Base-by-base conservation (phyloP, 140 eudicot genomes). In the Senecio squalidus region DNA sequence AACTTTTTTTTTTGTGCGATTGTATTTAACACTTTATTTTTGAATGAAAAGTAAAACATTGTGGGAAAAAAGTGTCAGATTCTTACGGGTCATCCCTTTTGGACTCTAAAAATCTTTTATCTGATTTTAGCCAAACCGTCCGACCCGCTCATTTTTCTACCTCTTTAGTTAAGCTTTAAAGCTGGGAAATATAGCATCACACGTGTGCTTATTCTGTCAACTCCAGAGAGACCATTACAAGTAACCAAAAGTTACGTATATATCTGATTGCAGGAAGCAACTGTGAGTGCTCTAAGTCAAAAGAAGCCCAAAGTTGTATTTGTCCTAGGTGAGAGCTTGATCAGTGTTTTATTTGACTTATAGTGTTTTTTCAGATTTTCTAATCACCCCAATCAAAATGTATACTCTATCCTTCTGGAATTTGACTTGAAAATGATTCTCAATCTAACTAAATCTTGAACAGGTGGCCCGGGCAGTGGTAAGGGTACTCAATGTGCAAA, bases 391-490 rank as follows among this genome's bases (percentile, higher is more conserved):
- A 36, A 36, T 36, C 18, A 44, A 7, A 17, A 44, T 44, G 50
- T 17, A 44, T 44, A 6, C 6, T 6, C 9, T 16, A 13, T 16
- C 7, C 50, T 44, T 44, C 10, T 9, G 28, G 10, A 22, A 6
- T 48, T 47, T 9, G 54, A 47, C 21, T 11, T 47, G 17, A 47
- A 47, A 2, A 8, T 21, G 54, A 28, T 22, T 54, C 15, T 46
- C 44, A 45, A 14, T 40, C 49, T 9, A 22, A 45, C 30, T 23
- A 51, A 29, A 39, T 28, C 36, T 45, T 73, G 82, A 75, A 69
- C 82, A 92, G 98, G 98, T 53, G 98, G 98, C 49, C 96, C 98
- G n/a, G 98, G 98, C 62, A 87, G 96, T 73, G 98, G 98, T 44
- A 92, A 87, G 77, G 98, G 98, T 31, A 92, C 98, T 40, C 98